phyloP scores from a whole-genome alignment of 177 flowering plant genomes.

The Vitis hybrid region DNA sequence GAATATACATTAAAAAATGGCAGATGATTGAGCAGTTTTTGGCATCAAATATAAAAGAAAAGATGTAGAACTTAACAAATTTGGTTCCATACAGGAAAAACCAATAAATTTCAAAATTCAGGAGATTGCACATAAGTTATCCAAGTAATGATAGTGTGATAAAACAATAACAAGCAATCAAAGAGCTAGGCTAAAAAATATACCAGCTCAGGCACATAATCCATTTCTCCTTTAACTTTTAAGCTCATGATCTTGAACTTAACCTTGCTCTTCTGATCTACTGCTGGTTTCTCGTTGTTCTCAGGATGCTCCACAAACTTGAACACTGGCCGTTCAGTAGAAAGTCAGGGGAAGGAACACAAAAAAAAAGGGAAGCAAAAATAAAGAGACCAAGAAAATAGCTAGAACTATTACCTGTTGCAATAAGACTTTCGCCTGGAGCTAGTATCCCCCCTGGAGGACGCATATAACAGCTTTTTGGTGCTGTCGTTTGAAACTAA shows the following conservation, averaged over 20 bases:
- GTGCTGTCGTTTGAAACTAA: slow-evolving; percentile 56
- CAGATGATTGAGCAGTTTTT: no score
- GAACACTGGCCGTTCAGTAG: slow-evolving; percentile 32
- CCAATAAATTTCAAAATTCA: background rate
- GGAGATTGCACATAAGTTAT: background rate
- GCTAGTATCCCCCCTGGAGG: slow-evolving; percentile 53
- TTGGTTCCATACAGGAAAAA: no score
- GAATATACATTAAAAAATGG: no score
- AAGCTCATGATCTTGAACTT: slow-evolving; percentile 60
- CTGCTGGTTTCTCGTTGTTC: slow-evolving; percentile 32
- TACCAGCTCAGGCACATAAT: slow-evolving; percentile 56
- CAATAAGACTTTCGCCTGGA: slow-evolving; percentile 46
- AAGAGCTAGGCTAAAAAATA: background rate
- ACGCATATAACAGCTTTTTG: slow-evolving; percentile 54
- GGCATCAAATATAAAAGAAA: no score
- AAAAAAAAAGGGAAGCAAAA: background rate
- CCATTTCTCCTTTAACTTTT: slow-evolving; percentile 41
- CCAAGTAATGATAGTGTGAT: background rate
- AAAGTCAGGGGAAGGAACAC: background rate
- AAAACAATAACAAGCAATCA: background rate
- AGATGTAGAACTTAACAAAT: no score
- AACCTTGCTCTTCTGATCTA: slow-evolving; percentile 39
- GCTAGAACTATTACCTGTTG: slow-evolving; percentile 33
- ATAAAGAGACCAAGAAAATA: background rate
- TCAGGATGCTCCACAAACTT: slow-evolving; percentile 56